Base-by-base conservation (phyloP, 768 basidiomycete species). In the Sistotremastrum suecicum region DNA sequence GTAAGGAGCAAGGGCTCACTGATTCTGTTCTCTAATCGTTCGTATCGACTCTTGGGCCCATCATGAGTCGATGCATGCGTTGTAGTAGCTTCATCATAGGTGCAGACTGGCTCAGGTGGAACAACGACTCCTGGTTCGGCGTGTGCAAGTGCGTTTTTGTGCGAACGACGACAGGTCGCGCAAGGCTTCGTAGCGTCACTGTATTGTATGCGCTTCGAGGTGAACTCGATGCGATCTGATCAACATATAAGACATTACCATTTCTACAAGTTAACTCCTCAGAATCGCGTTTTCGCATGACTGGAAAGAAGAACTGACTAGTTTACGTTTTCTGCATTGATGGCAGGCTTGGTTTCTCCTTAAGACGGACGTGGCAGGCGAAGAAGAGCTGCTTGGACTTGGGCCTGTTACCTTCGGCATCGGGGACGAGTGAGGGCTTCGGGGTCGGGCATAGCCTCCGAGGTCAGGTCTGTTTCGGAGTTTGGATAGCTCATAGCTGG, bases 151-250 rank as follows among this genome's bases (percentile, higher is more conserved):
- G 80, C 74, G 62, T 84, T 79, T 1, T 78, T 69, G 66, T 83
- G 81, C 20, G 82, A 84, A 33, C 83, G 74, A 48, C 78, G 66
- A 56, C 83, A 85, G 2, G 83, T 85, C 30, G 82, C 78, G 55
- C 83, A 85, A 4, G 83, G 83, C 37, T 78, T 65, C 56, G 80
- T 77, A 5, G 83, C 80, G 53, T 86, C 83, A 57, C 83, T 85
- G 49, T 47, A 47, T 34, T 46, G 42, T 12, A 45, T 51, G 43
- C 39, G 43, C 41, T 30, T 31, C n/a, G 11, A 3, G 33, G 50
- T 42, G 37, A 38, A 47, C 43, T 32, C 37, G 52, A 39, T 34
- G 7, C 30, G 5, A 43, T 12, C 33, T 44, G 42, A 49, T 29
- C 32, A 37, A 33, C 44, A 46, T 42, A 34, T 12, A 51, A 33